Percentiles rank a stretch among this genome's conserved stretches.
These are phyloP conservation scores for Coniella lustricola DNA, from an alignment of 2,329 filamentous ascomycete species.

Conservation along the genomic window DNA sequence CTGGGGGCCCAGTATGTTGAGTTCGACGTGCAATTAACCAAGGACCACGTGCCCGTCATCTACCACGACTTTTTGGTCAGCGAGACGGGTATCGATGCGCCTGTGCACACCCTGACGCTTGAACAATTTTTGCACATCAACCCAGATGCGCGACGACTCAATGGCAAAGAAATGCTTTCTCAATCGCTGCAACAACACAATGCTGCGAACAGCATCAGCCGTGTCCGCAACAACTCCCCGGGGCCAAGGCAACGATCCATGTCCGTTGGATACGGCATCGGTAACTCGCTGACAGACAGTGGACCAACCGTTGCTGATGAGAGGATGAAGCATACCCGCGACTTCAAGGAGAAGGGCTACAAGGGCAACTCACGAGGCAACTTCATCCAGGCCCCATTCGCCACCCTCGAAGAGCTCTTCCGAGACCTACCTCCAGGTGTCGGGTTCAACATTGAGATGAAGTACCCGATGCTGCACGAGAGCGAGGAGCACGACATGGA, in stretches of 20 bases:
- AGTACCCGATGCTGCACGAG: conserved; percentile 97
- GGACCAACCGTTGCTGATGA: conserved; percentile 49
- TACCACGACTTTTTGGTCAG: conserved; percentile 98
- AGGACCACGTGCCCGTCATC: conserved; percentile 95
- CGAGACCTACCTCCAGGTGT: conserved; percentile 71
- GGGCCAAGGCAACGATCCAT: conserved; percentile 41
- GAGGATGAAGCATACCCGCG: conserved; percentile 93
- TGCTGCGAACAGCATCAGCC: background rate
- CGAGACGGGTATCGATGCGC: conserved; percentile 94
- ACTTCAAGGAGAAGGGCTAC: conserved; percentile 91
- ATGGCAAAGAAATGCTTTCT: conserved; percentile 30
- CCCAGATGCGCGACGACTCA: conserved; percentile 41
- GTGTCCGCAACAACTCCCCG: background rate
- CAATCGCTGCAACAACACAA: conserved; percentile 23
- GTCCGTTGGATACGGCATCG: conserved; percentile 46
- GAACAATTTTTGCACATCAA: conserved; percentile 94
- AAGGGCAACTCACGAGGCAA: conserved; percentile 92
- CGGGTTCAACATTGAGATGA: conserved; percentile 98
- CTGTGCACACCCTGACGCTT: conserved; percentile 87
- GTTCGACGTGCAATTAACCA: conserved; percentile 94
- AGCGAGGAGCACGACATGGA: conserved; percentile 95
- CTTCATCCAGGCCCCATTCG: conserved; percentile 93
- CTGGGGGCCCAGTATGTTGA: conserved; percentile 72
- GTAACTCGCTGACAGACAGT: conserved; percentile 21
- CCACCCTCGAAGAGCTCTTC: conserved; percentile 91